Conservation (phyloP, 1,284 basidiomycete species). For the Naganishia sp. region DNA sequence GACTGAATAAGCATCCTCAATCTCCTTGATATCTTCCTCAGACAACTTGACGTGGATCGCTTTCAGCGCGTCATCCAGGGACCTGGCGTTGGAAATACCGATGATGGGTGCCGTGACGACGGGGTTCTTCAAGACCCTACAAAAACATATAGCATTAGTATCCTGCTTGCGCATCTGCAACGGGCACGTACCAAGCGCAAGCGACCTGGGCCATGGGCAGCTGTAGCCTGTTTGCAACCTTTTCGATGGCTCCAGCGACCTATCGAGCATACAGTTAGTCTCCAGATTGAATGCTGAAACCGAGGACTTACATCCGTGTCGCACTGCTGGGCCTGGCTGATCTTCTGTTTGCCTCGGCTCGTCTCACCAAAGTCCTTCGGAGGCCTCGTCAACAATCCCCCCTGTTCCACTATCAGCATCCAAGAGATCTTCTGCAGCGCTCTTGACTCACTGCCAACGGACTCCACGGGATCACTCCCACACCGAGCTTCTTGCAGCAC, state of each 20-base stretch:
- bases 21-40: slow-evolving; percentile 29
- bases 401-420: slow-evolving; percentile 5
- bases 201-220: slow-evolving; percentile 33
- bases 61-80: slow-evolving; percentile 28
- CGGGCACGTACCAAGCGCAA: slow-evolving; percentile 25
- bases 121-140: slow-evolving; percentile 28
- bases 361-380: slow-evolving; percentile 16
- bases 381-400: slow-evolving; percentile 26
- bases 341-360: slow-evolving; percentile 17
- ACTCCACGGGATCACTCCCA: slow-evolving; percentile 47
- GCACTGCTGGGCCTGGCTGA: slow-evolving; percentile 21
- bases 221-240: slow-evolving; percentile 28
- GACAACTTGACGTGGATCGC: slow-evolving; percentile 26
- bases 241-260: slow-evolving; percentile 27
- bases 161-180: not conserved
- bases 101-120: slow-evolving; percentile 30
- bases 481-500: slow-evolving; percentile 42
- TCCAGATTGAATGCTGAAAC: not conserved
- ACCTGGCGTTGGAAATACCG: slow-evolving; percentile 32
- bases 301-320: slow-evolving; percentile 5
- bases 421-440: not conserved
- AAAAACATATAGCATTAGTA: not conserved
- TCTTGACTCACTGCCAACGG: slow-evolving; percentile 34
- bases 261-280: not conserved
- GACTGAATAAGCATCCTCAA: slow-evolving; percentile 28